A percentile compares a stretch with the other conserved stretches of the same genome.
These are phyloP conservation scores for Spencermartinsiella europaea DNA, from an alignment of 805 yeast genomes.

Conservation along the genomic window DNA sequence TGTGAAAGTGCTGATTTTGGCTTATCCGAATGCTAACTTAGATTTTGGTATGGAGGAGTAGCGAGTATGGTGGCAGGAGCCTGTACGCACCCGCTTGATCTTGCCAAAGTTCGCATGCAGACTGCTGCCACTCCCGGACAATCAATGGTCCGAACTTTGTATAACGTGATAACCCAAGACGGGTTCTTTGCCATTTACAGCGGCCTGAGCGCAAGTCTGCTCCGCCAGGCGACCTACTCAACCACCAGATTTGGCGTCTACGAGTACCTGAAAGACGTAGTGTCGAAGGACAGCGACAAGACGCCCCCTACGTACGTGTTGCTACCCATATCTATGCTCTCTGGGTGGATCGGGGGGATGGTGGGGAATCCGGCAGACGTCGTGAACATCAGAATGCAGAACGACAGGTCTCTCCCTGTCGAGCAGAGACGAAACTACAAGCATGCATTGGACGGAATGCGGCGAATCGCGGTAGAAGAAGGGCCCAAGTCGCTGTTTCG, in stretches of 20 bases:
- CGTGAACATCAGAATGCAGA: slow-evolving; percentile 86
- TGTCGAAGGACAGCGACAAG: slow-evolving; percentile 35
- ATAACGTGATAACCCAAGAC: slow-evolving; percentile 53
- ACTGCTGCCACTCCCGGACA: slow-evolving; percentile 68
- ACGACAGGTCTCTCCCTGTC: slow-evolving; percentile 64
- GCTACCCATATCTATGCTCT: slow-evolving; percentile 75
- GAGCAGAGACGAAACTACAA: slow-evolving; percentile 66
- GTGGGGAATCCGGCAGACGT: slow-evolving; percentile 88
- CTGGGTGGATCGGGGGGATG: slow-evolving; percentile 79
- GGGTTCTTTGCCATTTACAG: slow-evolving; percentile 64
- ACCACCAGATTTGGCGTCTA: slow-evolving; percentile 84
- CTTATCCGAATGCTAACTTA: no score
- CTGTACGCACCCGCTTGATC: slow-evolving; percentile 68
- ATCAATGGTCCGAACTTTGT: slow-evolving; percentile 56
- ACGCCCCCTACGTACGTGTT: slow-evolving; percentile 55
- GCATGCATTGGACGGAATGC: slow-evolving; percentile 73
- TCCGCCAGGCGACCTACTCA: slow-evolving; percentile 85
- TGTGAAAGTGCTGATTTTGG: no score
- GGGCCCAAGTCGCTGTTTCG: slow-evolving; percentile 55
- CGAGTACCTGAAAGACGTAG: slow-evolving; percentile 60
- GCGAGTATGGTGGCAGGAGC: slow-evolving; percentile 38
- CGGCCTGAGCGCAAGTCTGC: slow-evolving; percentile 74
- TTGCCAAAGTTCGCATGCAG: slow-evolving; percentile 82
- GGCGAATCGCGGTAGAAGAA: slow-evolving; percentile 55
- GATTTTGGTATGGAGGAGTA: slow-evolving; percentile 43